These are phyloP conservation scores for Mucor velutinosus DNA, from an alignment of 371 early-diverging fungal species.

Conservation along the genomic window DNA sequence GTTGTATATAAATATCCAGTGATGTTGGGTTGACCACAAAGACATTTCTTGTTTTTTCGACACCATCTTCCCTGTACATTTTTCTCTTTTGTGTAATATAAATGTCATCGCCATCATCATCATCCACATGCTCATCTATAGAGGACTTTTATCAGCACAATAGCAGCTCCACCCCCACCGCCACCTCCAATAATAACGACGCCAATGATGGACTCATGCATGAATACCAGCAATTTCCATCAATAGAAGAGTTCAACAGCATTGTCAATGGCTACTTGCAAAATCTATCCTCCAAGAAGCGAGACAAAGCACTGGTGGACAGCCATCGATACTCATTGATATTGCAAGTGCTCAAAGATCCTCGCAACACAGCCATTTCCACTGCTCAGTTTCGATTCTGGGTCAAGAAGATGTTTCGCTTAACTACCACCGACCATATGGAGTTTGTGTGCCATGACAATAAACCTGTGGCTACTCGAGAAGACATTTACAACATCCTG, in stretches of 20 bases:
- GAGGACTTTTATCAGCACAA: not conserved
- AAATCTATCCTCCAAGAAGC: conserved; percentile 60
- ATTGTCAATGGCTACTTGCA: conserved; percentile 56
- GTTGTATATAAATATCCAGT: not conserved
- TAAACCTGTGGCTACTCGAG: conserved; percentile 64
- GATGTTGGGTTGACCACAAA: not conserved
- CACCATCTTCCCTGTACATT: not conserved
- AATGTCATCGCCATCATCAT: not conserved
- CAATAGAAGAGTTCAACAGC: conserved; percentile 35
- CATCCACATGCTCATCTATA: not conserved
- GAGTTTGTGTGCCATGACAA: conserved; percentile 58
- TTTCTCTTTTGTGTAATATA: not conserved
- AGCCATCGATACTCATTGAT: conserved; percentile 55
- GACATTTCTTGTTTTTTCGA: not conserved
- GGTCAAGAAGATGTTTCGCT: conserved; percentile 69
- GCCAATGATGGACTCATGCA: conserved; percentile 2
- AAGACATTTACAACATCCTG: conserved; percentile 58
- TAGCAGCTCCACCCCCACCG: not conserved
- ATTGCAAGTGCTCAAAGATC: conserved; percentile 59
- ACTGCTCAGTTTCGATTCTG: conserved; percentile 70
- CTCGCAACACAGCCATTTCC: conserved; percentile 63
- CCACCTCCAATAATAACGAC: no score
- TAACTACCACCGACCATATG: conserved; percentile 29
- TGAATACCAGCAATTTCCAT: conserved; percentile 45
- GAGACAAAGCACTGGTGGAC: conserved; percentile 64